These are phyloP conservation scores for Amorphotheca resinae DNA, from an alignment of 495 filamentous ascomycete genomes.

Conservation along the genomic window DNA sequence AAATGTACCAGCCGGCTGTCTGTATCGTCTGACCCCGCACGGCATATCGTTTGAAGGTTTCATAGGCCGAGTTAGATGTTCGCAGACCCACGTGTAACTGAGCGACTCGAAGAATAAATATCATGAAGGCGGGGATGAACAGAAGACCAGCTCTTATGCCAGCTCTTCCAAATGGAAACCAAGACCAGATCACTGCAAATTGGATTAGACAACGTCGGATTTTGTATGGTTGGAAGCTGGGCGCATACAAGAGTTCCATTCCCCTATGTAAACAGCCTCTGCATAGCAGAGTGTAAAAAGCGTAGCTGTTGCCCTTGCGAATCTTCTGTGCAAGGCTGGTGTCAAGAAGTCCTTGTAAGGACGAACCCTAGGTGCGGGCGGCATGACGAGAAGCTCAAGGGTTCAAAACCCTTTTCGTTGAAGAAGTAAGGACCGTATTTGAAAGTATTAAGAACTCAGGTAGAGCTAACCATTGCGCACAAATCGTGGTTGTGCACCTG, in stretches of 20 bases:
- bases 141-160: conserved; percentile 67
- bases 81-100: conserved; percentile 68
- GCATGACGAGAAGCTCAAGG: conserved; percentile 8
- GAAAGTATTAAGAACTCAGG: too few relatives aligned
- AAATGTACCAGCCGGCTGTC: conserved; percentile 56
- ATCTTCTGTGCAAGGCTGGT: conserved; percentile 75
- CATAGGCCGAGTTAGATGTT: conserved; percentile 53
- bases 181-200: conserved; percentile 61
- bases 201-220: conserved; percentile 9
- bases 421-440: conserved; percentile 14
- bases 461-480: too few relatives aligned
- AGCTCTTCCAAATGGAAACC: conserved; percentile 69
- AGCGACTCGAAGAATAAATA: conserved; percentile 68
- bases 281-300: conserved; percentile 59
- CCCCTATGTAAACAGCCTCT: conserved; percentile 57
- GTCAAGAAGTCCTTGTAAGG: conserved; percentile 67
- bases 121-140: conserved; percentile 54
- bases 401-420: background rate
- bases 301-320: conserved; percentile 58
- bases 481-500: background rate
- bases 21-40: conserved; percentile 47
- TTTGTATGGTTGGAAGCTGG: background rate
- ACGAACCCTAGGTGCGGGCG: conserved; percentile 17
- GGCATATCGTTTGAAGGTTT: conserved; percentile 44
- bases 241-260: conserved; percentile 50